Evolutionary conservation across 768 basidiomycete species (phyloP).

Genomic region (Boletellus ananas): DNA sequence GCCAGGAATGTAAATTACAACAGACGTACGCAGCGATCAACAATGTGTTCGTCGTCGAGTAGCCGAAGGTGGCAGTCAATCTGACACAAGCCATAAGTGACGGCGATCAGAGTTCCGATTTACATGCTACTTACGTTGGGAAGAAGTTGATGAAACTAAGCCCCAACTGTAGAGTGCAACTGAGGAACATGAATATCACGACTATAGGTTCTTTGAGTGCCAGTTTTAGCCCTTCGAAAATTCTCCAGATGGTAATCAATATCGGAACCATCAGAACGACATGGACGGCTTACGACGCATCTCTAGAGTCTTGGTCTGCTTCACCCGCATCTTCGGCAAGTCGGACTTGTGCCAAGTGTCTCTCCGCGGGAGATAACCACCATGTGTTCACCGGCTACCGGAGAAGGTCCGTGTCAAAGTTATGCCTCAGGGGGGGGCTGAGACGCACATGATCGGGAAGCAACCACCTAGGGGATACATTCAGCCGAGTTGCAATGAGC

Average conservation of each 20-base stretch:
- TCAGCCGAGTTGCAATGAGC: background rate
- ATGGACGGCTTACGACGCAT: conserved; percentile 44
- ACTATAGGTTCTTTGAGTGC: conserved; percentile 57
- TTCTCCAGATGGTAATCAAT: background rate
- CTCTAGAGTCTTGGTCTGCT: conserved; percentile 53
- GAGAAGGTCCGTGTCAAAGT: background rate
- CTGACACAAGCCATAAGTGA: conserved; percentile 26
- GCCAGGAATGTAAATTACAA: background rate
- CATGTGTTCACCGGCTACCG: conserved; percentile 56
- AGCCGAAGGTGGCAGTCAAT: conserved; percentile 58
- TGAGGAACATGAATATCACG: conserved; percentile 50
- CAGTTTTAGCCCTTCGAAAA: conserved; percentile 36
- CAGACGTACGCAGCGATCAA: conserved; percentile 53
- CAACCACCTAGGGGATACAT: conserved; percentile 41
- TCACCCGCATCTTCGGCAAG: conserved; percentile 67
- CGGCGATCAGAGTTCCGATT: background rate
- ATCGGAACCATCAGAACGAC: background rate
- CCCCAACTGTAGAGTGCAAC: conserved; percentile 50
- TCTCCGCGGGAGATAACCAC: conserved; percentile 50
- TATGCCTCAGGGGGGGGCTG: background rate
- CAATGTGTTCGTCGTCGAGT: conserved; percentile 54
- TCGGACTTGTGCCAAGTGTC: conserved; percentile 57
- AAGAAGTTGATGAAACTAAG: conserved; percentile 63
- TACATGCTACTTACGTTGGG: conserved; percentile 36
- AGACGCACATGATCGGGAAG: conserved; percentile 56